A percentile compares a stretch with the other conserved stretches of the same genome.
phyloP scores from a whole-genome alignment of 192 early-diverging fungal genomes.

The Mortierella alpina region DNA sequence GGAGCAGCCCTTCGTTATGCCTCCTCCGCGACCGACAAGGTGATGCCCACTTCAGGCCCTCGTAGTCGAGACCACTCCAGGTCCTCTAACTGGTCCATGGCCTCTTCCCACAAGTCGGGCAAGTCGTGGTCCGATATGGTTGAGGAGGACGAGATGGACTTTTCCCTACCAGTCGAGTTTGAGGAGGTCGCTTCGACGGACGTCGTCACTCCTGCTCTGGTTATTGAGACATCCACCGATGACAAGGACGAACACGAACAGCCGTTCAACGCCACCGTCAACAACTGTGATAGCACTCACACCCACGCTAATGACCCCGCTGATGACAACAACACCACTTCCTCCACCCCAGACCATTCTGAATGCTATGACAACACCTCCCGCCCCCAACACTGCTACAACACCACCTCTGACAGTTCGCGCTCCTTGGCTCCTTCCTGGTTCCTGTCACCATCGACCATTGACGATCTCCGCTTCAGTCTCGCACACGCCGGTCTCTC shows the following conservation, averaged over 20 bases:
- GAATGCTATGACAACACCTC: slow-evolving; percentile 23
- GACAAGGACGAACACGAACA: background rate
- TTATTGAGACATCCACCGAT: background rate
- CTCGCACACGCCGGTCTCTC: slow-evolving; percentile 9
- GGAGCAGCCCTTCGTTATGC: slow-evolving; percentile 3
- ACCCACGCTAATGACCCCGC: slow-evolving; percentile 25
- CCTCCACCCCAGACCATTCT: slow-evolving; percentile 4
- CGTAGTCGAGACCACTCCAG: slow-evolving; percentile 9
- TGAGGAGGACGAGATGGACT: slow-evolving; percentile 54
- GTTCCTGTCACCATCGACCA: slow-evolving; percentile 14
- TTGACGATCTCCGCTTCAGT: slow-evolving; percentile 16
- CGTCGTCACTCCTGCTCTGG: background rate
- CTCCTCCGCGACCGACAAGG: background rate
- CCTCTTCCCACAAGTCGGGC: slow-evolving; percentile 31
- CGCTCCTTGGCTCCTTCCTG: background rate
- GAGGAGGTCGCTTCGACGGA: slow-evolving; percentile 8
- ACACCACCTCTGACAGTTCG: background rate
- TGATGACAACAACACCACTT: slow-evolving; percentile 23
- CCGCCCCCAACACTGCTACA: background rate
- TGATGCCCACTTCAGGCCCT: background rate
- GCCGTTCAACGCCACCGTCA: background rate
- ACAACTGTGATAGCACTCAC: slow-evolving; percentile 5
- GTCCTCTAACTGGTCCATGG: slow-evolving; percentile 36
- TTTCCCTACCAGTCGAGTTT: slow-evolving; percentile 51
- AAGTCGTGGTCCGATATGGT: slow-evolving; percentile 55